These are phyloP conservation scores for Rhipidocladum racemiflorum DNA, from an alignment of 176 grass and related monocot species.

Conservation along the genomic window DNA sequence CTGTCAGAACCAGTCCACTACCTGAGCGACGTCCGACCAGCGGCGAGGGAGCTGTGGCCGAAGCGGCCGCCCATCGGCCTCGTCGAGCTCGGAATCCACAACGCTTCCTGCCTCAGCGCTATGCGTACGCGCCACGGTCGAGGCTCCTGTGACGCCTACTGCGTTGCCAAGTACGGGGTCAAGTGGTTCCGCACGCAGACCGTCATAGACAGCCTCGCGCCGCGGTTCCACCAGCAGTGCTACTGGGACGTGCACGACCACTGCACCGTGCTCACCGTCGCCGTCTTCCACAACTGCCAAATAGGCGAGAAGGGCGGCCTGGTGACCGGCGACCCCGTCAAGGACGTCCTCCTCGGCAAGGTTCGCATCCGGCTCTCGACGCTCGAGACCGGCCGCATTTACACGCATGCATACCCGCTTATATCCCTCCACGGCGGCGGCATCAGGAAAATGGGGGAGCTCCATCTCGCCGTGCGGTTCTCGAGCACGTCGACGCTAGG, in stretches of 20 bases:
- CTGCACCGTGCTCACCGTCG: constrained; percentile 73
- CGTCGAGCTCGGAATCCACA: constrained; percentile 71
- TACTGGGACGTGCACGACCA: constrained; percentile 80
- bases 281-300: constrained; percentile 81
- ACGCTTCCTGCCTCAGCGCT: constrained; percentile 44
- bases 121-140: constrained; percentile 60
- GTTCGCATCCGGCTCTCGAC: constrained; percentile 77
- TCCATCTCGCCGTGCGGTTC: constrained; percentile 69
- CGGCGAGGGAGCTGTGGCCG: constrained; percentile 52
- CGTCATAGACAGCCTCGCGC: constrained; percentile 63
- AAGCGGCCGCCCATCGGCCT: constrained; percentile 47
- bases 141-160: constrained; percentile 70
- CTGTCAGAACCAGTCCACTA: constrained; percentile 56
- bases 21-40: constrained; percentile 55
- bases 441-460: constrained; percentile 68
- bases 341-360: constrained; percentile 74
- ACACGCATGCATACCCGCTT: constrained; percentile 76
- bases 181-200: constrained; percentile 83
- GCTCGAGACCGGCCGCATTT: constrained; percentile 69
- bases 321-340: constrained; percentile 42
- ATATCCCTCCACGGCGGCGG: constrained; percentile 56
- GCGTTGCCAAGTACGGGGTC: constrained; percentile 77
- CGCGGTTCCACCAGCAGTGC: constrained; percentile 75
- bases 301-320: constrained; percentile 58
- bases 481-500: constrained; percentile 47